phyloP scores from a whole-genome alignment of 2,329 filamentous ascomycete species.

The Verticillium longisporum region DNA sequence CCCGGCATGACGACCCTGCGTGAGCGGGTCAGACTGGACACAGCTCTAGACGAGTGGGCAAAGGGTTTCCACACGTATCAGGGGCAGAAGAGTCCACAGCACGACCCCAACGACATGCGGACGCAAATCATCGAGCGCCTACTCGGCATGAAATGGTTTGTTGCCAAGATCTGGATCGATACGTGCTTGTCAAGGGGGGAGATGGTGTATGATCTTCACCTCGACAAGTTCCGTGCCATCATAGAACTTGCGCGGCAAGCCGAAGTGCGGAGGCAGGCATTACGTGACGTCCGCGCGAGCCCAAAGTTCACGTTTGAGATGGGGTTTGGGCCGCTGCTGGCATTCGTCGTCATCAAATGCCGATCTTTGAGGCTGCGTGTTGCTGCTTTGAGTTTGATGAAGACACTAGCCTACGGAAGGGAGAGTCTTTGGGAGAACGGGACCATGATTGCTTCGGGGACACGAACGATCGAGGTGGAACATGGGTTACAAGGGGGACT shows the following conservation, averaged over 20 bases:
- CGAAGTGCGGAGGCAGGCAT: background rate
- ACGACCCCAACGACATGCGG: conserved; percentile 1
- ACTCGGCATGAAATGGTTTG: conserved; percentile 22
- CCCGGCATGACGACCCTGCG: conserved; percentile 11
- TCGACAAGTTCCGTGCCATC: conserved; percentile 21
- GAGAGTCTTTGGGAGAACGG: conserved; percentile 30
- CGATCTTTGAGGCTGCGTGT: conserved; percentile 27
- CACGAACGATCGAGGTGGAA: conserved; percentile 29
- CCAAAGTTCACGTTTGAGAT: conserved; percentile 33
- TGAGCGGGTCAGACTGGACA: conserved; percentile 15
- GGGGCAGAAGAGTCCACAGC: background rate
- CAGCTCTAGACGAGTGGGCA: conserved; percentile 21
- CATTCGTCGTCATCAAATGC: conserved; percentile 30
- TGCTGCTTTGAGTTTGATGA: conserved; percentile 23
- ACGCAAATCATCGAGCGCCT: conserved; percentile 7
- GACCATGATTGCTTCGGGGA: conserved; percentile 22
- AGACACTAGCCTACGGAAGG: conserved; percentile 17
- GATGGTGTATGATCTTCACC: conserved; percentile 24
- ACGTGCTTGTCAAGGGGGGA: conserved; percentile 22
- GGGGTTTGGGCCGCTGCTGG: conserved; percentile 29
- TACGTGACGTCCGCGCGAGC: background rate
- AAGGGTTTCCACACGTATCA: conserved; percentile 14
- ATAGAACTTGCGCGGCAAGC: conserved; percentile 17
- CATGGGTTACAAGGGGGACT: conserved; percentile 22
- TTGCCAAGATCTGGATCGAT: conserved; percentile 25